Percentiles rank a stretch among this genome's conserved stretches.
Evolutionary conservation across 139 green algal species (phyloP).

Genomic region (Coccomyxa sp.): DNA sequence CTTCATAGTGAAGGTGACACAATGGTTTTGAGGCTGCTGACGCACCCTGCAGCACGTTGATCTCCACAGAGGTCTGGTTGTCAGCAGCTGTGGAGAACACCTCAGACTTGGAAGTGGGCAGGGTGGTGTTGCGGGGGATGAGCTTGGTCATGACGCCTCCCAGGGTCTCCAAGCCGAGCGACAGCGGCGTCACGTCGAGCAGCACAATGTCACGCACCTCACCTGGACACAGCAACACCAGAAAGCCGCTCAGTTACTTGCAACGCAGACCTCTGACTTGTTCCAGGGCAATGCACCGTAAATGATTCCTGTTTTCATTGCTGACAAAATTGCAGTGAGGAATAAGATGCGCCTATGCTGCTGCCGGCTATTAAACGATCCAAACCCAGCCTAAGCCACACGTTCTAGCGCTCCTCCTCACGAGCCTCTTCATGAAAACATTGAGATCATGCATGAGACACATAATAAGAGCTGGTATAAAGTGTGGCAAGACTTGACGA

Average conservation of each 20-base stretch:
- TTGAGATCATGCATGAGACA: no score
- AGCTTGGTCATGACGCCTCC: constrained; percentile 97
- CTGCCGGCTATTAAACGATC: no score
- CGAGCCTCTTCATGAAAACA: no score
- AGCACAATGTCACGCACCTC: constrained; percentile 96
- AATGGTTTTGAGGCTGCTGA: neutral
- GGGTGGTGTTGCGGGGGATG: constrained; percentile 96
- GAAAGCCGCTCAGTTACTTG: neutral
- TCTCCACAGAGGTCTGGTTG: constrained; percentile 93
- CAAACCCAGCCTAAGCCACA: no score
- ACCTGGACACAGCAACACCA: constrained; percentile 21
- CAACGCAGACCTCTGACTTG: no score
- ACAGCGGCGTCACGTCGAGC: constrained; percentile 95
- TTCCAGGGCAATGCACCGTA: no score
- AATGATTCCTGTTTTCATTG: no score
- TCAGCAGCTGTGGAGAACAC: constrained; percentile 96
- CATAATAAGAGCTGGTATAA: no score
- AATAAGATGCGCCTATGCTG: no score
- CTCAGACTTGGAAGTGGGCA: constrained; percentile 95
- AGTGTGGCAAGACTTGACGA: no score
- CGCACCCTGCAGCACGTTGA: constrained; percentile 90
- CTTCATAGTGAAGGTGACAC: neutral
- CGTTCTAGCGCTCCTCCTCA: no score
- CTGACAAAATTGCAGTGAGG: no score
- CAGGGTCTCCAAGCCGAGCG: constrained; percentile 94